Conservation (phyloP, 306 rosid genomes). For the peach (Prunus persica) region DNA sequence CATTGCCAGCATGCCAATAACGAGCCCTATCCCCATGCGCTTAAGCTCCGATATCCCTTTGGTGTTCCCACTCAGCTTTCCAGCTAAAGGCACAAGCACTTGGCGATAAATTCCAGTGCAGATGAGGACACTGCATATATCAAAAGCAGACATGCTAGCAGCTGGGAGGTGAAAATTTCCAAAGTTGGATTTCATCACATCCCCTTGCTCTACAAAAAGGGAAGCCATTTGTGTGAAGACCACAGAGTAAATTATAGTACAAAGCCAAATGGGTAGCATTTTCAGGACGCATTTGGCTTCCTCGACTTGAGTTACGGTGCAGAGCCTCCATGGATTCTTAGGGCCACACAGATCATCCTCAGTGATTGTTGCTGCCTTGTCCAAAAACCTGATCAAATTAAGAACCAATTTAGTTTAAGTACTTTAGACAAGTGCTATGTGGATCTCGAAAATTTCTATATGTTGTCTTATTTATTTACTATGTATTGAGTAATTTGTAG, state of each 20-base stretch:
- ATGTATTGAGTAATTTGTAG: background rate
- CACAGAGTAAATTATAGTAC: slow-evolving; percentile 74
- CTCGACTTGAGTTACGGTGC: slow-evolving; percentile 77
- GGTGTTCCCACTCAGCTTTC: slow-evolving; percentile 33
- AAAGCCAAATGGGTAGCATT: slow-evolving; percentile 72
- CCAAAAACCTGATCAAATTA: slow-evolving; percentile 22
- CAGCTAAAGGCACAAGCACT: slow-evolving; percentile 41
- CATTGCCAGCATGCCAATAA: slow-evolving; percentile 57
- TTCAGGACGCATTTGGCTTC: slow-evolving; percentile 73
- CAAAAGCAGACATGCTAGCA: slow-evolving; percentile 77
- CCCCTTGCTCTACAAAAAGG: slow-evolving; percentile 76
- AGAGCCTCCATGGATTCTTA: slow-evolving; percentile 51
- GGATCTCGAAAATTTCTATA: no score
- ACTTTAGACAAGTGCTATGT: no score
- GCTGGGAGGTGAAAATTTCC: slow-evolving; percentile 55
- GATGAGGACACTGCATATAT: slow-evolving; percentile 53
- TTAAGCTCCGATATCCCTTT: slow-evolving; percentile 59
- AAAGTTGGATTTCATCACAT: slow-evolving; percentile 44
- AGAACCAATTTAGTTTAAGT: background rate
- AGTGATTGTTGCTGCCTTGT: slow-evolving; percentile 37
- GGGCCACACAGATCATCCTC: slow-evolving; percentile 10
- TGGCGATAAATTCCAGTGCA: slow-evolving; percentile 51
- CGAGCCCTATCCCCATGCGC: slow-evolving; percentile 68
- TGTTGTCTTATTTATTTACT: no score
- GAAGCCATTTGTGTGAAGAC: slow-evolving; percentile 83